phyloP scores from a whole-genome alignment of 257 asterid species.

The Rubia yunnanensis region DNA sequence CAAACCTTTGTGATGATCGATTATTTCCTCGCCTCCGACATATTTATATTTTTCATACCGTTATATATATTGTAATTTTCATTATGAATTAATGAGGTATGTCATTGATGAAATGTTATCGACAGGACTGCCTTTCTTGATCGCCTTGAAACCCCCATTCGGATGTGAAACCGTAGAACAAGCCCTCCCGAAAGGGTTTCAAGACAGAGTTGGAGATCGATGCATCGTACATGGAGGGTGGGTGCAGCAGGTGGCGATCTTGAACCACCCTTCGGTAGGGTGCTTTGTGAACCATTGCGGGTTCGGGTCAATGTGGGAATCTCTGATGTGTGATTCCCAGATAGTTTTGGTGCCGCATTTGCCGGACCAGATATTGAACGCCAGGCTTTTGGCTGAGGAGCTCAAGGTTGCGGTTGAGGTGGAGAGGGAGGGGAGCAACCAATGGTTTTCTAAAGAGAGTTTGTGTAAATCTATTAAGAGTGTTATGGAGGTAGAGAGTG shows the following conservation, averaged over 20 bases:
- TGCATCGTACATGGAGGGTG: conserved; percentile 62
- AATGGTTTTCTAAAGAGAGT: conserved; percentile 56
- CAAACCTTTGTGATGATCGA: too few species aligned
- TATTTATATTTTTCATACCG: too few species aligned
- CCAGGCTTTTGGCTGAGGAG: conserved; percentile 58
- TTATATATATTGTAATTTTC: too few species aligned
- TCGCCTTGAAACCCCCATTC: conserved; percentile 52
- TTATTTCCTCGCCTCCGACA: too few species aligned
- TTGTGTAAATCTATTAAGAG: conserved; percentile 37
- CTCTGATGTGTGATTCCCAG: conserved; percentile 53
- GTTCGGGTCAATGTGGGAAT: conserved; percentile 89
- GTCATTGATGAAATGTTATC: too few species aligned
- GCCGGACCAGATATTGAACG: conserved; percentile 63
- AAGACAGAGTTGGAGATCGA: conserved; percentile 39
- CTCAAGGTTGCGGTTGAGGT: conserved; percentile 79
- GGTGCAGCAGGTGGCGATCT: conserved; percentile 62
- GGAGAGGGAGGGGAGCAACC: conserved; percentile 43
- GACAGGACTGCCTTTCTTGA: conserved; percentile 53
- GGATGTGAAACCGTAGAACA: conserved; percentile 47
- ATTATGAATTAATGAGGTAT: too few species aligned
- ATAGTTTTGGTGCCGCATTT: conserved; percentile 57
- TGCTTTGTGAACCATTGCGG: conserved; percentile 92
- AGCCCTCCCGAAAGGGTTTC: conserved; percentile 72
- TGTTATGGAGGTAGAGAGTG: conserved; percentile 51
- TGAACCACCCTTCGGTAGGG: conserved; percentile 65